Evolutionary conservation across 192 early-diverging fungal genomes (phyloP).

Genomic region (Coemansia sp.): DNA sequence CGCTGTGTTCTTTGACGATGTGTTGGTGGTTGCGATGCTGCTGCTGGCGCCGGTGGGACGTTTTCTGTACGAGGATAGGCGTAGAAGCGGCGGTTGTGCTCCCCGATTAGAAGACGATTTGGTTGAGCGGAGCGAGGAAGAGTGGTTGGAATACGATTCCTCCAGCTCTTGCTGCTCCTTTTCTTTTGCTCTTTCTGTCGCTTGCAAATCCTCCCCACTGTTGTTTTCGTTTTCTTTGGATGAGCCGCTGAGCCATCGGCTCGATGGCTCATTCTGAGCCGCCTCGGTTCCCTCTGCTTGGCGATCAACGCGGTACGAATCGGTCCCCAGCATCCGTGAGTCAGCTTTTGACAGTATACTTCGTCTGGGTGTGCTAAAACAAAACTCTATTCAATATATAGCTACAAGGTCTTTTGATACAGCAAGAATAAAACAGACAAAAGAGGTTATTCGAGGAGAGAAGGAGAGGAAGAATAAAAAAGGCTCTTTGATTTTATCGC

Average conservation of each 20-base stretch:
- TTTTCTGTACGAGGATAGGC: constrained; percentile 23
- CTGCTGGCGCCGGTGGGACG: constrained; percentile 4
- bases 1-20: constrained; percentile 31
- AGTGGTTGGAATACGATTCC: neutral
- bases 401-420: too few species aligned
- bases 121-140: constrained; percentile 19
- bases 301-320: neutral
- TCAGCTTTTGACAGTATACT: neutral
- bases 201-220: neutral
- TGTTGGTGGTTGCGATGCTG: constrained; percentile 12
- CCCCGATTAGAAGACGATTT: constrained; percentile 11
- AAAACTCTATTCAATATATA: too few species aligned
- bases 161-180: neutral
- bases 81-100: constrained; percentile 11
- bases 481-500: too few species aligned
- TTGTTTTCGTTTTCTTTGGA: neutral
- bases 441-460: neutral
- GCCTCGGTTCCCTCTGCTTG: too few species aligned
- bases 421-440: neutral
- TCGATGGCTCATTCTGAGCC: neutral
- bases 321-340: neutral
- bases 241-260: constrained; percentile 7
- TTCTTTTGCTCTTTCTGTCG: constrained; percentile 5
- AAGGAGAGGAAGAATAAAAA: neutral
- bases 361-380: neutral